These are phyloP conservation scores for Lachnellula occidentalis DNA, from an alignment of 2,329 filamentous ascomycete species.

Conservation along the genomic window DNA sequence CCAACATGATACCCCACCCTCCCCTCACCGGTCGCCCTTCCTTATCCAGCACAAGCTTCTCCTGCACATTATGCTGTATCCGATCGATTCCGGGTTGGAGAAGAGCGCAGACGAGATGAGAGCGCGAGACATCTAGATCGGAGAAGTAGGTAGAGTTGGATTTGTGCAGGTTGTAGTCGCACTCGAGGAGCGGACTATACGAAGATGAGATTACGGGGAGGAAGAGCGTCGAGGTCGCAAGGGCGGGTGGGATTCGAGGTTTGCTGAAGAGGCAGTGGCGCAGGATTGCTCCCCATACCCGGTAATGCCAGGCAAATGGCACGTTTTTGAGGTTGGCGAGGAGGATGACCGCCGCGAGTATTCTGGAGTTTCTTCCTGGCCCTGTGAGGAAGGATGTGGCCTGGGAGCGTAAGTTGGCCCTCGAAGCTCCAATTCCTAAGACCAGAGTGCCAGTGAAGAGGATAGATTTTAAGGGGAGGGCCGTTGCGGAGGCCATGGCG, in stretches of 20 bases:
- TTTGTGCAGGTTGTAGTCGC: conserved; percentile 70
- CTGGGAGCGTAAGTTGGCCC: conserved; percentile 18
- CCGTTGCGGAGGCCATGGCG: conserved; percentile 29
- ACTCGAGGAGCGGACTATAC: conserved; percentile 56
- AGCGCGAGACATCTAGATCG: conserved; percentile 68
- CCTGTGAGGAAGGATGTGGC: conserved; percentile 25
- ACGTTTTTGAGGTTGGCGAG: conserved; percentile 52
- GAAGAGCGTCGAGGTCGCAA: conserved; percentile 45
- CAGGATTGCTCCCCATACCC: conserved; percentile 42
- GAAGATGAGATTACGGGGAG: conserved; percentile 53
- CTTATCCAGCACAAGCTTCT: conserved; percentile 40
- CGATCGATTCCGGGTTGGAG: conserved; percentile 52
- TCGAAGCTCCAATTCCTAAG: conserved; percentile 18
- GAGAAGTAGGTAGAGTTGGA: conserved; percentile 66
- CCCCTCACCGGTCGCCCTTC: conserved; percentile 45
- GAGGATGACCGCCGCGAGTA: conserved; percentile 34
- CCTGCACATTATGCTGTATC: conserved; percentile 44
- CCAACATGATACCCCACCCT: conserved; percentile 59
- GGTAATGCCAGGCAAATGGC: conserved; percentile 53
- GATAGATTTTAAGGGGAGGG: conserved; percentile 27
- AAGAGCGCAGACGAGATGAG: conserved; percentile 70
- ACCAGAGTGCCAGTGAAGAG: conserved; percentile 19
- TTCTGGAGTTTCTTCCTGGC: conserved; percentile 28
- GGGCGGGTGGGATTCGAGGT: conserved; percentile 30
- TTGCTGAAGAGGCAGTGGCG: conserved; percentile 39